These are phyloP conservation scores for Macadamia integrifolia DNA, from an alignment of 164 flowering plant species.

Conservation along the genomic window DNA sequence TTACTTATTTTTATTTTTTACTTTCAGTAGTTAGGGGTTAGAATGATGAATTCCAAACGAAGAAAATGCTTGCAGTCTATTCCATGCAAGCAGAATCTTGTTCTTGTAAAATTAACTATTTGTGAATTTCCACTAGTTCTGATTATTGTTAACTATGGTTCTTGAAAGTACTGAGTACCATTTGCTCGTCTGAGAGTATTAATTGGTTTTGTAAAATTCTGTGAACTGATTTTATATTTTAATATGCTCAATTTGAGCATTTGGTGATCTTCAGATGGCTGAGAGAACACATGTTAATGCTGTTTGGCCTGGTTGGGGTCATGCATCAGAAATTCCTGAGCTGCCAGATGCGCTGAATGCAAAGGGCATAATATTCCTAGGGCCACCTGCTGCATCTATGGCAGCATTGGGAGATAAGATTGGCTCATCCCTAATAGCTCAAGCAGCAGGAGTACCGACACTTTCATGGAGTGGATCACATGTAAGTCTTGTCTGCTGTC, in stretches of 20 bases:
- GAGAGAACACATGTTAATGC: constrained; percentile 95
- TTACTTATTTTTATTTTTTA: not conserved
- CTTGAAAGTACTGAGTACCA: no score
- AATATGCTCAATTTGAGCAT: constrained; percentile 5
- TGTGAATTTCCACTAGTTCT: no score
- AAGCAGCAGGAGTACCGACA: constrained; percentile 97
- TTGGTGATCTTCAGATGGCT: constrained; percentile 59
- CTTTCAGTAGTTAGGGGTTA: not conserved
- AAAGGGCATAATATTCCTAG: constrained; percentile 85
- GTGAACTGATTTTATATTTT: not conserved
- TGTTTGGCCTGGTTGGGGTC: constrained; percentile 99
- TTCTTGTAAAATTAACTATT: not conserved
- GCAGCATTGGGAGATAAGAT: constrained; percentile 97
- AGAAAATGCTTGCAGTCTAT: not conserved
- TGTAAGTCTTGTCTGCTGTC: constrained; percentile 34
- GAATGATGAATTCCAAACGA: not conserved
- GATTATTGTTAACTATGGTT: no score
- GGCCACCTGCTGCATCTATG: constrained; percentile 93
- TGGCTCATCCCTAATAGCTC: constrained; percentile 98
- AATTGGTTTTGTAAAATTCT: no score
- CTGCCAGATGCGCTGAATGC: constrained; percentile 87
- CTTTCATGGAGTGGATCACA: constrained; percentile 99
- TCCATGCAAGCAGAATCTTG: not conserved
- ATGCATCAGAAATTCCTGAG: constrained; percentile 99
- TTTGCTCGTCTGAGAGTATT: no score